Percentiles rank a stretch among this genome's conserved stretches.
These are phyloP conservation scores for Micractinium sp. DNA, from an alignment of 139 green algal genomes.

Conservation along the genomic window DNA sequence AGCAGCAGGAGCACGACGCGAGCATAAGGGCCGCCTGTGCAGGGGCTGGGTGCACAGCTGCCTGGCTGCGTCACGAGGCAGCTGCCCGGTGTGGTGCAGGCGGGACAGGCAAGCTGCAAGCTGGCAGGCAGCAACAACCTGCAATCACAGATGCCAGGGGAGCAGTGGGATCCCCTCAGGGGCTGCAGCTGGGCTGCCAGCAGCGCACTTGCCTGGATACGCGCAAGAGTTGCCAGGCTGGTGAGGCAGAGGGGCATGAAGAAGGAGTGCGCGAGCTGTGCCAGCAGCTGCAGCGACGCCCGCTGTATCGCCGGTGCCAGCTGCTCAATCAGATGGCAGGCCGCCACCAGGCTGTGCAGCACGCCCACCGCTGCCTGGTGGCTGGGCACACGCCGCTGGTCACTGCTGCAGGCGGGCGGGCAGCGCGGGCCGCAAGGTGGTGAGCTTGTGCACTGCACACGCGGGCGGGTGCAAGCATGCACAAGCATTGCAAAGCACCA, in stretches of 20 bases:
- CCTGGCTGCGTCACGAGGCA: too few relatives aligned
- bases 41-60: background rate
- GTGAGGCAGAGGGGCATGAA: slow-evolving; percentile 77
- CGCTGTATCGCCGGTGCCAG: slow-evolving; percentile 22
- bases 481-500: background rate
- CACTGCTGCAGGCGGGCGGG: background rate
- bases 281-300: slow-evolving; percentile 52
- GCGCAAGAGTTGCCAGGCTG: slow-evolving; percentile 53
- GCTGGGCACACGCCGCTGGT: slow-evolving; percentile 37
- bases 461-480: background rate
- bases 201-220: slow-evolving; percentile 48
- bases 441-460: background rate
- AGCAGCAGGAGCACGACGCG: background rate
- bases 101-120: background rate
- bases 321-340: slow-evolving; percentile 37
- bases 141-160: slow-evolving; percentile 21
- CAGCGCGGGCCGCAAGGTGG: background rate
- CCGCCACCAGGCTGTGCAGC: slow-evolving; percentile 45
- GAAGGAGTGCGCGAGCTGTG: slow-evolving; percentile 68
- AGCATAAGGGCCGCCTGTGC: too few relatives aligned
- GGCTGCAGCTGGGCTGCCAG: slow-evolving; percentile 25
- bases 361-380: slow-evolving; percentile 29
- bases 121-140: background rate
- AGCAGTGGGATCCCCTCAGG: slow-evolving; percentile 62
- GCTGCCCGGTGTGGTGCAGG: too few relatives aligned